These are phyloP conservation scores for Microbotryum intermedium DNA, from an alignment of 1,284 basidiomycete species.

Conservation along the genomic window DNA sequence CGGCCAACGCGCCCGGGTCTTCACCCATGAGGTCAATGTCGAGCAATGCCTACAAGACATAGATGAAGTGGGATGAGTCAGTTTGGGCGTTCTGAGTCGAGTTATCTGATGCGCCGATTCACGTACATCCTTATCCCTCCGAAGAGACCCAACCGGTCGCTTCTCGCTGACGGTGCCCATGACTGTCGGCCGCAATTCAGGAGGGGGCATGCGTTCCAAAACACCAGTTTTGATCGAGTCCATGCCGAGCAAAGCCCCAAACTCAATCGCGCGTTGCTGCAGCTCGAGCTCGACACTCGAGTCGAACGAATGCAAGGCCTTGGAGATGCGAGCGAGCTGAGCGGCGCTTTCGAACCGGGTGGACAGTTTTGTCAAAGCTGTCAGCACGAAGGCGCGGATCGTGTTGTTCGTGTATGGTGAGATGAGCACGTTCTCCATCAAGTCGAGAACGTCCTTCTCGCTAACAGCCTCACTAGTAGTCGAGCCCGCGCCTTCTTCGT, in stretches of 20 bases:
- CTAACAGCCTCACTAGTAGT: conserved; percentile 48
- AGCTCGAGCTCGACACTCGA: conserved; percentile 85
- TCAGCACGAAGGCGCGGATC: conserved; percentile 84
- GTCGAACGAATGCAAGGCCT: conserved; percentile 65
- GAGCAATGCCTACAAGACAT: conserved; percentile 45
- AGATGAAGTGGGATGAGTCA: neutral
- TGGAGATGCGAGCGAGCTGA: conserved; percentile 55
- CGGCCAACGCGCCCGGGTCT: conserved; percentile 47
- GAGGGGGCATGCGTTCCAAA: conserved; percentile 94
- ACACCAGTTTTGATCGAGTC: conserved; percentile 73
- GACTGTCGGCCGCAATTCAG: conserved; percentile 87
- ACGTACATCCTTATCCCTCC: conserved; percentile 61
- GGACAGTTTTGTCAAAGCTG: conserved; percentile 82
- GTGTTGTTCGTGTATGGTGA: conserved; percentile 91
- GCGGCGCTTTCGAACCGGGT: conserved; percentile 60
- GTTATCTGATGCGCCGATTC: neutral
- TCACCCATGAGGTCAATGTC: conserved; percentile 61
- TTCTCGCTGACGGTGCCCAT: conserved; percentile 92
- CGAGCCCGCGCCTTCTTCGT: conserved; percentile 48
- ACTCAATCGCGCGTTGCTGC: conserved; percentile 93
- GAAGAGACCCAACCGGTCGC: conserved; percentile 82
- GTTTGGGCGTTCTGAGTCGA: neutral
- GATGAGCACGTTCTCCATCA: conserved; percentile 76
- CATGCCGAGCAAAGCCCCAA: conserved; percentile 67
- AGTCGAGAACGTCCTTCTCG: conserved; percentile 75